phyloP scores from a whole-genome alignment of 2,329 filamentous ascomycete genomes.

The Talaromyces sp. region DNA sequence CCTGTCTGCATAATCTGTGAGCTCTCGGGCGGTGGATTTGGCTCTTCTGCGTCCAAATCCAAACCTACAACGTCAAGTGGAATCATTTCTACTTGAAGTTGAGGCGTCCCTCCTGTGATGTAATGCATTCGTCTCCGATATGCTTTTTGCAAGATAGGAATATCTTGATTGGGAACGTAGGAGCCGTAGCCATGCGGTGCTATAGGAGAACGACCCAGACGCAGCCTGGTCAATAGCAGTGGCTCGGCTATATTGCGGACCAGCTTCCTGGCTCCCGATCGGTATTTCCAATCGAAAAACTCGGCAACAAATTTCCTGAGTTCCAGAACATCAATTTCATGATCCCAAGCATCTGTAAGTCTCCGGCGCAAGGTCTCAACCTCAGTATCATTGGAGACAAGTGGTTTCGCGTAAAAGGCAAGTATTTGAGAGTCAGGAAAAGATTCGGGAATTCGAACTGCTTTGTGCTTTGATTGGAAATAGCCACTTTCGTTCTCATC shows the following conservation, averaged over 20 bases:
- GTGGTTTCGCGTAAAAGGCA: conserved; percentile 81
- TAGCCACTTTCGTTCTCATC: conserved; percentile 75
- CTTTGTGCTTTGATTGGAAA: conserved; percentile 71
- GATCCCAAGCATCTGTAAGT: conserved; percentile 53
- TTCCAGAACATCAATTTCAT: conserved; percentile 58
- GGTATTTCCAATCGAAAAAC: conserved; percentile 79
- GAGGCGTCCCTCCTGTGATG: conserved; percentile 67
- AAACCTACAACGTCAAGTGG: conserved; percentile 73
- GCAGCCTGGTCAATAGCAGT: conserved; percentile 60
- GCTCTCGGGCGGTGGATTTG: conserved; percentile 46
- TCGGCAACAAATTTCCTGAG: conserved; percentile 71
- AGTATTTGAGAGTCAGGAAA: conserved; percentile 79
- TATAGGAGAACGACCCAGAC: conserved; percentile 30
- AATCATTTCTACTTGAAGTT: conserved; percentile 72
- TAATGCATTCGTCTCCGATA: conserved; percentile 64
- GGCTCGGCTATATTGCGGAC: conserved; percentile 73
- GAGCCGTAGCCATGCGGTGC: conserved; percentile 22
- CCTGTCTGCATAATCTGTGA: conserved; percentile 18
- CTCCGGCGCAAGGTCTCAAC: conserved; percentile 50
- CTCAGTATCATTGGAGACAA: conserved; percentile 61
- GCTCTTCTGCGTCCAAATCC: conserved; percentile 66
- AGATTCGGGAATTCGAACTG: conserved; percentile 66
- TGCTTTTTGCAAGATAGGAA: conserved; percentile 58
- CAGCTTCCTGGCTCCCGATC: conserved; percentile 76
- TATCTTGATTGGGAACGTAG: conserved; percentile 42